Conservation (phyloP, 1,139 yeast genomes). For the Eremothecium coryli region DNA sequence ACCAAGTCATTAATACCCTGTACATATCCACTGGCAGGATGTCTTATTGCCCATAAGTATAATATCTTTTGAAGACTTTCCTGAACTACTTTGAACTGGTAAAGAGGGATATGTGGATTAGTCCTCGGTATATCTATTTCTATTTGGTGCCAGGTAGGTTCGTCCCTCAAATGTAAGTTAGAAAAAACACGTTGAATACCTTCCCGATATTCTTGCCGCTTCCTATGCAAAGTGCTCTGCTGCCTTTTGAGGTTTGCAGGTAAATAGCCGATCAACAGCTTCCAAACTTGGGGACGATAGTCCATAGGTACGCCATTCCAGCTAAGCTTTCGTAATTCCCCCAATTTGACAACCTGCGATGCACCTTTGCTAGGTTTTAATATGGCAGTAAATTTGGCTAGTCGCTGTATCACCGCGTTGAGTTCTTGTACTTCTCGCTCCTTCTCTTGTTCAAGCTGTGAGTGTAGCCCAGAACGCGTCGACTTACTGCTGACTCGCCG, state of each 20-base stretch:
- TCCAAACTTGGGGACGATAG: conserved; percentile 83
- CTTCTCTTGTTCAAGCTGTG: conserved; percentile 24
- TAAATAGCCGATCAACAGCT: conserved; percentile 74
- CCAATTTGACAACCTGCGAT: conserved; percentile 52
- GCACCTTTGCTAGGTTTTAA: conserved; percentile 32
- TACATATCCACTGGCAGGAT: conserved; percentile 98
- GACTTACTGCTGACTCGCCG: conserved; percentile 13
- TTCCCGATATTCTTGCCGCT: conserved; percentile 77
- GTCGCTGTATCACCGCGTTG: conserved; percentile 52
- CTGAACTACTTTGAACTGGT: conserved; percentile 63
- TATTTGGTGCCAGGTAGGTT: conserved; percentile 89
- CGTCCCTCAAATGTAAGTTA: conserved; percentile 53
- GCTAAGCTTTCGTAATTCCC: conserved; percentile 64
- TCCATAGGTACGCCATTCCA: conserved; percentile 93
- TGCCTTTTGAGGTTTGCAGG: conserved; percentile 81
- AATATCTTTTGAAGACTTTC: conserved; percentile 68
- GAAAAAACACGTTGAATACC: conserved; percentile 54
- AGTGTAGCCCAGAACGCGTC: conserved; percentile 24
- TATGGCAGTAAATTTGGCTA: conserved; percentile 56
- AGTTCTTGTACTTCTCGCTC: conserved; percentile 44
- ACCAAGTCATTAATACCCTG: conserved; percentile 95
- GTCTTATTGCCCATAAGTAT: conserved; percentile 93
- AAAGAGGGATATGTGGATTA: conserved; percentile 72
- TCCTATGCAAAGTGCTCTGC: conserved; percentile 56
- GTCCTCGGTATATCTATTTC: conserved; percentile 94